Evolutionary conservation across 2,329 filamentous ascomycete genomes (phyloP).

Genomic region (Pseudopithomyces maydicus): DNA sequence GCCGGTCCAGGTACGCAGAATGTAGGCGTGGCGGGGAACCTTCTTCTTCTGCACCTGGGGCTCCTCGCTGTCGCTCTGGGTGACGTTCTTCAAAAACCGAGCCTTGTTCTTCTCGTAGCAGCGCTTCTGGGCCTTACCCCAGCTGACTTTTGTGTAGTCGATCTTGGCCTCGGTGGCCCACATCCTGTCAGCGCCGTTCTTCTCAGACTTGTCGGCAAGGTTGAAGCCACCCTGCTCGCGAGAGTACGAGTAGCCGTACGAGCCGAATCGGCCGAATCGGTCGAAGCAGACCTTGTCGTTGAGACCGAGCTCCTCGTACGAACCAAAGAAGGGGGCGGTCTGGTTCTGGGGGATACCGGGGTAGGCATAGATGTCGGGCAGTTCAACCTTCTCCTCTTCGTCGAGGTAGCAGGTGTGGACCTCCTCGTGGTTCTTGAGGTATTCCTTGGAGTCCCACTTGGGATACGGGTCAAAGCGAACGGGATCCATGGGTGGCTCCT

Average conservation of each 20-base stretch:
- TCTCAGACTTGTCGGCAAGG: slow-evolving; percentile 50
- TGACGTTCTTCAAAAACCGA: slow-evolving; percentile 49
- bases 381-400: slow-evolving; percentile 58
- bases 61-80: slow-evolving; percentile 28
- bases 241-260: slow-evolving; percentile 58
- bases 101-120: slow-evolving; percentile 57
- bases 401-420: slow-evolving; percentile 70
- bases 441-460: slow-evolving; percentile 48
- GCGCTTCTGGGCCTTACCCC: slow-evolving; percentile 54
- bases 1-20: slow-evolving; percentile 83
- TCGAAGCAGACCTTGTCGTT: slow-evolving; percentile 57
- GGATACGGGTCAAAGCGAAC: slow-evolving; percentile 53
- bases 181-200: slow-evolving; percentile 49
- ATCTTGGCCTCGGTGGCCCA: slow-evolving; percentile 57
- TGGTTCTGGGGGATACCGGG: slow-evolving; percentile 57
- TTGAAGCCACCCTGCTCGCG: slow-evolving; percentile 55
- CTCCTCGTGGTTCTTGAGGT: slow-evolving; percentile 55
- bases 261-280: slow-evolving; percentile 55
- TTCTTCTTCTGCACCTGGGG: slow-evolving; percentile 45
- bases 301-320: slow-evolving; percentile 54
- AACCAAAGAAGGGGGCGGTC: slow-evolving; percentile 54
- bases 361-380: slow-evolving; percentile 70
- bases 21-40: slow-evolving; percentile 73
- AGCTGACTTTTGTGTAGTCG: slow-evolving; percentile 55
- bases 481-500: slow-evolving; percentile 47